Base-by-base conservation (phyloP, 2,329 filamentous ascomycete genomes). In the Pestalotiopsis sp. region DNA sequence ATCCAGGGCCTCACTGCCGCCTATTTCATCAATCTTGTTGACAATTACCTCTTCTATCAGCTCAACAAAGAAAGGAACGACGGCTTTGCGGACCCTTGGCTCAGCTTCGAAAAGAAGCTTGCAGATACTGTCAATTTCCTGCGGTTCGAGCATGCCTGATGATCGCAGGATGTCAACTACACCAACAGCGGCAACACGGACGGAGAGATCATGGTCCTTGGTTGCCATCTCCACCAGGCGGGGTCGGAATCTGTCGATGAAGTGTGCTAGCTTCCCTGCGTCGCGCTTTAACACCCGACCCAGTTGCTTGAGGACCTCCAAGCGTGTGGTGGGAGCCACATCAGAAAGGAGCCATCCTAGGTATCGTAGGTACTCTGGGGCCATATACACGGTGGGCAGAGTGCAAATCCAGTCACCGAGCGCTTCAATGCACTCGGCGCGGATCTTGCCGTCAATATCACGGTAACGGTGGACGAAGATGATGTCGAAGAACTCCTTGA, bases 291-390 rank as follows among this genome's bases (percentile, higher is more conserved):
- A 95, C 4, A 99, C 86, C 68, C 88, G 90, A 25, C 89, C 86
- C 14, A 99, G 85, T 79, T 98, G 94, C 75, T 91, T 93, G 57
- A 99, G 82, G 2, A 97, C 94, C 78, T 97, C 94, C n/a, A 91
- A 87, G 66, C 96, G 89, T 25, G 93, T 95, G 9, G 90, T 82
- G 1, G 91, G 85, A 70, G 91, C 87, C 3, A 90, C 87, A 77
- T 99, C 96, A 4, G 95, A 97, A 38, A 99, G 86, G 76, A 97
- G 91, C 96, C 96, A 99, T 66, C 96, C 96, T 5, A 99, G 85
- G 76, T 99, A 99, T 70, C 96, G 91, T 64, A 99, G 84, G 80
- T 97, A 97, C 73, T 92, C 88, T 1, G 94, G 94, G 72, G 98
- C 93, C 79, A 98, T 93, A 81, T 97, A 99, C 60, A 93, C 88